Conservation (phyloP, 208 protist genomes). For the Acanthamoeba comandoni region DNA sequence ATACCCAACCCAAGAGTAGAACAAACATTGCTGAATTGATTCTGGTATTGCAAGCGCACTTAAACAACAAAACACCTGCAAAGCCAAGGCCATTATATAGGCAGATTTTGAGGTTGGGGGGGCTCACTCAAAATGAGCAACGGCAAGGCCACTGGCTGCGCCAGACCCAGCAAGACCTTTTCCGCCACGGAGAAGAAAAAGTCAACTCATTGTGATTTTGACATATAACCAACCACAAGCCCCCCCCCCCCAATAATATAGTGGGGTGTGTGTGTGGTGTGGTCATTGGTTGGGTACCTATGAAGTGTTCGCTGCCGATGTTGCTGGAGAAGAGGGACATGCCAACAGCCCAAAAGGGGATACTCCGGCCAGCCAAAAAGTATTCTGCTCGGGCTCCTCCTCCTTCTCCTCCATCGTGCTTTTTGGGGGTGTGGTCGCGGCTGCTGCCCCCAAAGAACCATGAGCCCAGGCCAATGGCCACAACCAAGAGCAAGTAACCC, state of each 20-base stretch:
- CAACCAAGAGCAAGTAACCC: slow-evolving; percentile 5
- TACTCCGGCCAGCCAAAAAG: slow-evolving; percentile 48
- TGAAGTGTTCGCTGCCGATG: slow-evolving; percentile 74
- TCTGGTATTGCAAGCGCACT: not conserved
- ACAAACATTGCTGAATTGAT: slow-evolving; percentile 62
- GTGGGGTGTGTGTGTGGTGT: too few species aligned
- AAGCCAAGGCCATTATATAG: too few species aligned
- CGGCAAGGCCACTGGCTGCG: slow-evolving; percentile 45
- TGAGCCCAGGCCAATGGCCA: slow-evolving; percentile 39
- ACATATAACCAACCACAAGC: too few species aligned
- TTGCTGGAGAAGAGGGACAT: slow-evolving; percentile 70
- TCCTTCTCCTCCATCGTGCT: not conserved
- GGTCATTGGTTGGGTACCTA: too few species aligned
- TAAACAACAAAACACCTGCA: too few species aligned
- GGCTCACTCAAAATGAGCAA: slow-evolving; percentile 57
- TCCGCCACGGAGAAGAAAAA: not conserved
- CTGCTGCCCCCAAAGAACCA: not conserved
- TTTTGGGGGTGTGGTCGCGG: not conserved
- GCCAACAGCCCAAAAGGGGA: slow-evolving; percentile 59
- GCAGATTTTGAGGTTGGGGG: not conserved
- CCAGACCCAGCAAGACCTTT: slow-evolving; percentile 62
- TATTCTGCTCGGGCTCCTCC: slow-evolving; percentile 15
- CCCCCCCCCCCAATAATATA: too few species aligned
- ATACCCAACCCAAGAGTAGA: slow-evolving; percentile 59
- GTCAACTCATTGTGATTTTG: too few species aligned